Base-by-base conservation (phyloP, 1,139 yeast species). In the Saccharomyces hybrid region DNA sequence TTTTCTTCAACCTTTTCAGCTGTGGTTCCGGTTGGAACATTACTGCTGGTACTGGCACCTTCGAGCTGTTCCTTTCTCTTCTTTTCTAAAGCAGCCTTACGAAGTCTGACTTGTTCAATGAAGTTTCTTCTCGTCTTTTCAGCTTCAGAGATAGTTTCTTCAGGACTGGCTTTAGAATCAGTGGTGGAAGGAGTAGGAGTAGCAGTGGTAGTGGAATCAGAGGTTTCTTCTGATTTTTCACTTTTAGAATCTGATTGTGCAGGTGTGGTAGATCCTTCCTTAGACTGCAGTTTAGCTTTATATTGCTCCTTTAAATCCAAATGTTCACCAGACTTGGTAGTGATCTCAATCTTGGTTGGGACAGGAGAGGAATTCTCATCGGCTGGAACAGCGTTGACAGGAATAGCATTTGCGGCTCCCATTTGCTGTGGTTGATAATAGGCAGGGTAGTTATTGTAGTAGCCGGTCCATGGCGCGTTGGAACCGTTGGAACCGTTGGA, bases 291-390 rank as follows among this genome's bases (percentile, higher is more conserved):
- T 11, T 38, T 38, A 38, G 23, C 42, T 16, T 38, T 38, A 49
- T 64, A 67, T n/a, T 66, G 60, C 9, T 62, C 64, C 28, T 56
- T 59, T 50, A 68, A 58, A 56, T 67, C 67, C 42, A 68, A 52
- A 51, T 60, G 64, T 50, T 67, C 67, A 46, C 71, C 71, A 34
- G 65, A 61, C 54, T 67, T 67, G n/a, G 68, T 67, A 3, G 70
- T 68, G 47, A 68, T 68, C 55, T 68, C 69, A 48, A 68, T 65
- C 55, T 64, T 66, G 25, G 60, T 64, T 4, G 59, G 48, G 4
- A 55, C 55, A n/a, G 63, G 64, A 16, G 23, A 20, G 2, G 42
- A 38, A 5, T 38, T 38, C 42, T 38, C 42, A 38, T 38, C 42
- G 42, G 13, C 42, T 4, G 42, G 25, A 38, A 11, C 42, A 38